phyloP scores from a whole-genome alignment of 2,329 filamentous ascomycete species.

The Hypoxylon sp. region DNA sequence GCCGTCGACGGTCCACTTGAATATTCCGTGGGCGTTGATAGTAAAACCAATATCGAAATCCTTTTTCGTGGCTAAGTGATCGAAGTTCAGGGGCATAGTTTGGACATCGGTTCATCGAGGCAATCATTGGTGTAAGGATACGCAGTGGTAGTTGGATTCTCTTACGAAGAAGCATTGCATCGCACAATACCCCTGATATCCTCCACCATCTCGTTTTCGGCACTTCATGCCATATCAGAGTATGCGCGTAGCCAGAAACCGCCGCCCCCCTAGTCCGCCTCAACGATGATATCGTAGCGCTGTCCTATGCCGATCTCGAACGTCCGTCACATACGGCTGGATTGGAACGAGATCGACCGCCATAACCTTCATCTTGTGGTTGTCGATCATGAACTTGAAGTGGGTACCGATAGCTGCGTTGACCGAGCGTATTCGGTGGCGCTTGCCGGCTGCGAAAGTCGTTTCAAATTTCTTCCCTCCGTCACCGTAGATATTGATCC shows the following conservation, averaged over 20 bases:
- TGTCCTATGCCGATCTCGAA: constrained; percentile 55
- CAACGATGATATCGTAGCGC: constrained; percentile 63
- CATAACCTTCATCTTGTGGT: constrained; percentile 69
- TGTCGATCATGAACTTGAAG: constrained; percentile 64
- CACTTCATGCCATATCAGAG: constrained; percentile 58
- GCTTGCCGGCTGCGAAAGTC: constrained; percentile 56
- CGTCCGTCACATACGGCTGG: constrained; percentile 63
- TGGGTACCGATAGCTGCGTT: constrained; percentile 59
- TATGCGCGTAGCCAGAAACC: constrained; percentile 65
- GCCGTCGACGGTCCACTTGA: constrained; percentile 64
- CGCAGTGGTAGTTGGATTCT: constrained; percentile 32
- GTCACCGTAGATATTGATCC: constrained; percentile 50
- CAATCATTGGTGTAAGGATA: constrained; percentile 49
- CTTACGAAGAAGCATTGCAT: constrained; percentile 52
- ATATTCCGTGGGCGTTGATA: constrained; percentile 51
- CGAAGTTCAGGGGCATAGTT: constrained; percentile 55
- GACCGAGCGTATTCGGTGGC: constrained; percentile 61
- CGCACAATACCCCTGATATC: constrained; percentile 65
- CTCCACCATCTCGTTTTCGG: constrained; percentile 54
- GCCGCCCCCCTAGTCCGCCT: constrained; percentile 55
- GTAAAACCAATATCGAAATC: constrained; percentile 50
- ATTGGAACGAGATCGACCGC: constrained; percentile 69
- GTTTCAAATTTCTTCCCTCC: constrained; percentile 43
- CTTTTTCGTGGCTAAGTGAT: constrained; percentile 45
- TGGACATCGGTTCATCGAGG: constrained; percentile 53